phyloP scores from a whole-genome alignment of 768 basidiomycete genomes.

The Phlebiopsis flavidoalba region DNA sequence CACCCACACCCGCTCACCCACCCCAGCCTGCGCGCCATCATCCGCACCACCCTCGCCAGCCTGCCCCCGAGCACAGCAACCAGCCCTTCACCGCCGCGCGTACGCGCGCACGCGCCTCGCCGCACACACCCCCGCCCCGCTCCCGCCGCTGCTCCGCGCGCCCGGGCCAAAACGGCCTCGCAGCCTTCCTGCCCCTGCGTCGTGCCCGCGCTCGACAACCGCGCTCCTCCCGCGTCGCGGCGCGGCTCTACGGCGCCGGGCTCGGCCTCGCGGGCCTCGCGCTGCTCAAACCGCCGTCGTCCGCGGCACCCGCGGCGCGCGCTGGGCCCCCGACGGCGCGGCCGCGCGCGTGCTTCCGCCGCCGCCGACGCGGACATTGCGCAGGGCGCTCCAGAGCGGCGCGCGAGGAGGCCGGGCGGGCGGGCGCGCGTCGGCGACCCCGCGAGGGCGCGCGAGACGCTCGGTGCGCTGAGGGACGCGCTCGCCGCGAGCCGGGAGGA shows the following conservation, averaged over 20 bases:
- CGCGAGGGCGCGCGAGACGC: slow-evolving; percentile 38
- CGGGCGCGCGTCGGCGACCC: slow-evolving; percentile 44
- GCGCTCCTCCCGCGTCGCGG: slow-evolving; percentile 36
- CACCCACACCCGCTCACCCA: slow-evolving; percentile 6
- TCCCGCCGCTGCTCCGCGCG: too few species aligned
- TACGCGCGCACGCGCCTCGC: slow-evolving; percentile 55
- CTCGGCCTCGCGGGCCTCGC: slow-evolving; percentile 63
- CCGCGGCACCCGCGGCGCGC: slow-evolving; percentile 50
- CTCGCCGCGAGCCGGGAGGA: slow-evolving; percentile 51
- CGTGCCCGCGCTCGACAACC: too few species aligned
- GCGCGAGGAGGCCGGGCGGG: slow-evolving; percentile 33
- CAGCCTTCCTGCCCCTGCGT: too few species aligned
- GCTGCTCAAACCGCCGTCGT: slow-evolving; percentile 46
- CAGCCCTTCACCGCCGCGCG: slow-evolving; percentile 56
- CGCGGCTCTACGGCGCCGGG: slow-evolving; percentile 71
- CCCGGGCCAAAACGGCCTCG: too few species aligned
- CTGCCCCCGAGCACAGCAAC: slow-evolving; percentile 54
- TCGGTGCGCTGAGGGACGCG: slow-evolving; percentile 43
- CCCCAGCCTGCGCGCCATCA: slow-evolving; percentile 66
- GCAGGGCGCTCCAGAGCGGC: slow-evolving; percentile 73
- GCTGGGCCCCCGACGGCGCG: slow-evolving; percentile 57
- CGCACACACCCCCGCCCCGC: not conserved
- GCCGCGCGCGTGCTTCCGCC: slow-evolving; percentile 54
- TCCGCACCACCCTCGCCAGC: slow-evolving; percentile 62
- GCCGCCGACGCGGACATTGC: slow-evolving; percentile 63